These are phyloP conservation scores for cucumber (Cucumis sativus) DNA, from an alignment of 306 rosid species.

Conservation along the genomic window Cucumber_9930_V3 NC_026657.2:5039501-5040000, in stretches of 20 bases:
- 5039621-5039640: not conserved
- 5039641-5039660: not conserved
- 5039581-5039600: not conserved
- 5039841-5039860: not conserved
- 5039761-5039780: not conserved
- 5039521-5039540: too few relatives aligned
- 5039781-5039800: not conserved
- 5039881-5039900: slow-evolving; percentile 1
- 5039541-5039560: too few relatives aligned
- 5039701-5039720: not conserved
- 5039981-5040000: not conserved
- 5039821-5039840: not conserved
- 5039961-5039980: not conserved
- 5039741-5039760: not conserved
- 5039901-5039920: not conserved
- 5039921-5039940: slow-evolving; percentile 5
- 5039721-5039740: not conserved
- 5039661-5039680: not conserved
- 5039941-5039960: not conserved
- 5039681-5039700: not conserved
- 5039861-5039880: not conserved
- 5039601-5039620: not conserved
- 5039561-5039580: too few relatives aligned
- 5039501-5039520: too few relatives aligned
- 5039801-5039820: not conserved